Evolutionary conservation across 495 filamentous ascomycete genomes (phyloP).

Genomic region (Aspergillus ostianus): DNA sequence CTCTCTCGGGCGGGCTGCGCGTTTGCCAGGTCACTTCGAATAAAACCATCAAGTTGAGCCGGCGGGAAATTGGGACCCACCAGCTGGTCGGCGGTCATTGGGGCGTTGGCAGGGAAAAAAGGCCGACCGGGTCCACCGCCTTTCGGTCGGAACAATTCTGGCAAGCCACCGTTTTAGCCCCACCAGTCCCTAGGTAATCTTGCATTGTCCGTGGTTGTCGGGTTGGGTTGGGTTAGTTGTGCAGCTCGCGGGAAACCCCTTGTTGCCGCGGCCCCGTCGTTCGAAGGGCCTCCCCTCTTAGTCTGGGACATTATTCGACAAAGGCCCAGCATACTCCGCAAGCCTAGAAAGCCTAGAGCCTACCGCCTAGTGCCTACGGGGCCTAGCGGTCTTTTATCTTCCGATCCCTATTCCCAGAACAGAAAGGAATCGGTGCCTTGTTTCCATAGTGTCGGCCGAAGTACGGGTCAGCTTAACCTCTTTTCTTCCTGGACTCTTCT

Average conservation of each 20-base stretch:
- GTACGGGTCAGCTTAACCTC: background rate
- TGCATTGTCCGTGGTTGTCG: conserved; percentile 21
- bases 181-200: conserved; percentile 31
- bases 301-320: too few species aligned
- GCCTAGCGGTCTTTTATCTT: background rate
- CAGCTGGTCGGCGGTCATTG: conserved; percentile 5
- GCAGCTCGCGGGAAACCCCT: conserved; percentile 17
- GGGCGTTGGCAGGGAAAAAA: too few species aligned
- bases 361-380: background rate
- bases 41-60: too few species aligned
- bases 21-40: conserved; percentile 22
- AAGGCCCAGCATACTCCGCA: too few species aligned
- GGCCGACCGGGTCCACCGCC: background rate
- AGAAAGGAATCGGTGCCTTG: too few species aligned
- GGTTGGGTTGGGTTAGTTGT: too few species aligned
- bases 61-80: conserved; percentile 1
- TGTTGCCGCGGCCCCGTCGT: conserved; percentile 27
- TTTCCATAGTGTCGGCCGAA: background rate
- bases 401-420: background rate
- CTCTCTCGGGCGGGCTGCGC: conserved; percentile 7
- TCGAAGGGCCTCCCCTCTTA: conserved; percentile 13
- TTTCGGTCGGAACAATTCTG: conserved; percentile 15
- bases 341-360: background rate
- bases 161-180: conserved; percentile 25
- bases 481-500: too few species aligned